Percentiles rank a stretch among this genome's conserved stretches.
phyloP scores from a whole-genome alignment of 2,329 filamentous ascomycete genomes.

The Setomelanomma holmii region DNA sequence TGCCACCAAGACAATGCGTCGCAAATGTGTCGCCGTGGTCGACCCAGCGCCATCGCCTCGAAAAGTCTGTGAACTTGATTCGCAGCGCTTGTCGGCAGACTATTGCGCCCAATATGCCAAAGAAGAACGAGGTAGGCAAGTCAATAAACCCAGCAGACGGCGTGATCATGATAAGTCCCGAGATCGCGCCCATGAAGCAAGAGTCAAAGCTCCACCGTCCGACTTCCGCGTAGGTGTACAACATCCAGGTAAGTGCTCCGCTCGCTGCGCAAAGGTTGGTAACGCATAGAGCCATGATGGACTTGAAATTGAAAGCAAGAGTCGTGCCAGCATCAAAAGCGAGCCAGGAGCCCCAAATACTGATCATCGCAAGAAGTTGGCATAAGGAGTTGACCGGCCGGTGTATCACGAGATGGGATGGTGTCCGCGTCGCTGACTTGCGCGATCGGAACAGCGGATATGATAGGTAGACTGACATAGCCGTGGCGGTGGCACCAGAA shows the following conservation, averaged over 20 bases:
- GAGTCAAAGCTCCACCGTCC: slow-evolving; percentile 58
- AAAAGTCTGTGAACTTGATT: slow-evolving; percentile 60
- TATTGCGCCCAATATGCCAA: slow-evolving; percentile 57
- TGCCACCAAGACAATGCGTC: slow-evolving; percentile 61
- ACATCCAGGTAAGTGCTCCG: slow-evolving; percentile 57
- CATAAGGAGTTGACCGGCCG: slow-evolving; percentile 58
- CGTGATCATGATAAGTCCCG: slow-evolving; percentile 61
- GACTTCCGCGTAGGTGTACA: slow-evolving; percentile 53
- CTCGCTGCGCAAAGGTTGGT: slow-evolving; percentile 59
- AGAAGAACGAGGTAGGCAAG: slow-evolving; percentile 57
- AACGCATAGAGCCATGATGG: slow-evolving; percentile 58
- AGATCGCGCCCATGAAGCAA: slow-evolving; percentile 62
- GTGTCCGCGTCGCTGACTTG: slow-evolving; percentile 54
- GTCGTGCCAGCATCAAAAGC: slow-evolving; percentile 61
- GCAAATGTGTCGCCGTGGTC: slow-evolving; percentile 65
- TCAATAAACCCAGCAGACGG: slow-evolving; percentile 60
- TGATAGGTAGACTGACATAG: slow-evolving; percentile 58
- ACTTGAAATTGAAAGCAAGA: slow-evolving; percentile 58
- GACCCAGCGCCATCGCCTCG: slow-evolving; percentile 58
- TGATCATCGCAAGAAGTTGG: slow-evolving; percentile 57
- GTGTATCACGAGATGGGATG: slow-evolving; percentile 56
- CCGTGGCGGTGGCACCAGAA: slow-evolving; percentile 53
- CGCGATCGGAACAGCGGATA: slow-evolving; percentile 58
- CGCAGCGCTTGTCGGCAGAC: slow-evolving; percentile 60
- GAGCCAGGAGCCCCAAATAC: slow-evolving; percentile 61